These are phyloP conservation scores for Candida ortonii DNA, from an alignment of 805 yeast genomes.

Conservation along the genomic window DNA sequence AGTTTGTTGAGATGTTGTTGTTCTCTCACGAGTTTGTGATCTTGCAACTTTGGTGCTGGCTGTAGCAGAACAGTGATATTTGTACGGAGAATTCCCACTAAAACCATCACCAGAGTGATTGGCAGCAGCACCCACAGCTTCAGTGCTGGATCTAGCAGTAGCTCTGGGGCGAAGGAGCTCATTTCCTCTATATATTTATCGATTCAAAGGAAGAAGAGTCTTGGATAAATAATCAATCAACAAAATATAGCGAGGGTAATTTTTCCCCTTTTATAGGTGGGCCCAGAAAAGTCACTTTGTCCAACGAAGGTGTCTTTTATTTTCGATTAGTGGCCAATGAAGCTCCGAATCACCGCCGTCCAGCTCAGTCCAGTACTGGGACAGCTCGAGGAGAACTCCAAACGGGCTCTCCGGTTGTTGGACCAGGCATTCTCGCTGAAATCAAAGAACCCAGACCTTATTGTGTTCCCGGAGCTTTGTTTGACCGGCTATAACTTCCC, in stretches of 20 bases:
- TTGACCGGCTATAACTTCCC: slow-evolving; percentile 79
- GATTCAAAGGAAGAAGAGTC: too few relatives aligned
- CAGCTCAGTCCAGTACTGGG: slow-evolving; percentile 70
- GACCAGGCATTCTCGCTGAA: slow-evolving; percentile 26
- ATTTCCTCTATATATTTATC: too few relatives aligned
- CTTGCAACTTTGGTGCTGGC: slow-evolving; percentile 53
- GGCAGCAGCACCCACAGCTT: slow-evolving; percentile 91
- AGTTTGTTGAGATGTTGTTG: slow-evolving; percentile 62
- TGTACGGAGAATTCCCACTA: slow-evolving; percentile 77
- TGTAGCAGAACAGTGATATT: slow-evolving; percentile 60
- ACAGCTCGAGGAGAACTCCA: slow-evolving; percentile 50
- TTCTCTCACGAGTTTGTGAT: slow-evolving; percentile 53
- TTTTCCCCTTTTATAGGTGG: too few relatives aligned
- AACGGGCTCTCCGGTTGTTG: slow-evolving; percentile 43
- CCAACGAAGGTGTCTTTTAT: too few relatives aligned
- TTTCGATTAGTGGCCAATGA: too few relatives aligned
- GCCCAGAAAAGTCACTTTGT: too few relatives aligned
- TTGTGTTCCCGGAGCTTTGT: slow-evolving; percentile 81
- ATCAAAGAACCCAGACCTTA: slow-evolving; percentile 48
- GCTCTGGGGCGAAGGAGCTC: too few relatives aligned
- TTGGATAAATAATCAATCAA: too few relatives aligned
- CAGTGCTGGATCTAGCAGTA: slow-evolving; percentile 74
- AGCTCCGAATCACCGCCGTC: slow-evolving; percentile 57
- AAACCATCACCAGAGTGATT: slow-evolving; percentile 82
- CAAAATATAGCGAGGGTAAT: too few relatives aligned